These are phyloP conservation scores for Vitis riparia DNA, from an alignment of 164 flowering plant genomes.

Conservation along the genomic window DNA sequence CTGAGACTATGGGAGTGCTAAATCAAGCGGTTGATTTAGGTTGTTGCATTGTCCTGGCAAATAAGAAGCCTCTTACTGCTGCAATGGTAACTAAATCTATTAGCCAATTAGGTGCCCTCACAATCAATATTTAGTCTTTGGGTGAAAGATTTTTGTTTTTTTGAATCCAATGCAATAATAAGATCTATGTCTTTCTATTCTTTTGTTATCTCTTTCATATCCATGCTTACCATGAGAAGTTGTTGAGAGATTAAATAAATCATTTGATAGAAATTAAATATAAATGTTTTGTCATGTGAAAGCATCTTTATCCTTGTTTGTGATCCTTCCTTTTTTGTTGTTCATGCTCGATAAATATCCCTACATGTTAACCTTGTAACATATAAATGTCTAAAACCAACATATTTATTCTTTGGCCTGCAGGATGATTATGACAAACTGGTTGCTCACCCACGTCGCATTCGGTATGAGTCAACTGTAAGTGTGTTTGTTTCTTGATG, in stretches of 20 bases:
- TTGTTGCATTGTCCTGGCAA: conserved; percentile 82
- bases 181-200: background rate
- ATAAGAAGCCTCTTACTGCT: conserved; percentile 87
- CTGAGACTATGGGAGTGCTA: conserved; percentile 58
- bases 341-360: background rate
- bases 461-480: conserved; percentile 94
- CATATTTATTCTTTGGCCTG: conserved; percentile 7
- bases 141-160: background rate
- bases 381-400: background rate
- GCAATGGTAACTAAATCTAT: conserved; percentile 45
- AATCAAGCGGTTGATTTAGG: conserved; percentile 55
- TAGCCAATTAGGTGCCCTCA: no score
- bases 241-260: background rate
- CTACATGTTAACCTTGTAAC: background rate
- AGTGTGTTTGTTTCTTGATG: conserved; percentile 23
- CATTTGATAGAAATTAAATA: no score
- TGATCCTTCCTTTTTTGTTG: background rate
- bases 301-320: background rate
- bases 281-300: background rate
- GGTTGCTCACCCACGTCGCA: conserved; percentile 51
- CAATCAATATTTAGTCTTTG: no score
- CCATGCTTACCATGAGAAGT: background rate
- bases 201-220: background rate
- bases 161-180: background rate
- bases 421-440: conserved; percentile 85